phyloP scores from a whole-genome alignment of 1,284 basidiomycete genomes.

The Microbotryum scabiosae region DNA sequence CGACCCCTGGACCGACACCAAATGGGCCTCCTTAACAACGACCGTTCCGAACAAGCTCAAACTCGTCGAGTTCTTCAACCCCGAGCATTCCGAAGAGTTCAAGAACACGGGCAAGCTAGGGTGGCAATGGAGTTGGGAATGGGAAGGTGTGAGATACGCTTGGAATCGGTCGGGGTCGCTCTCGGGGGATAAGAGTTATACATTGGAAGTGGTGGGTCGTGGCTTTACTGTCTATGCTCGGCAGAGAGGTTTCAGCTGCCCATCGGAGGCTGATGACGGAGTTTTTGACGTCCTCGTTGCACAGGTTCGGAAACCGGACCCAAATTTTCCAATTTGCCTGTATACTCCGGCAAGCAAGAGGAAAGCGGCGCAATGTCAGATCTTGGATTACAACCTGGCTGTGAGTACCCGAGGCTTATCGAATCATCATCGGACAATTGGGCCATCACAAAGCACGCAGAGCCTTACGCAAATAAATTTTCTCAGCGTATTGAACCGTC shows the following conservation, averaged over 20 bases:
- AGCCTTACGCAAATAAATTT: too few relatives aligned
- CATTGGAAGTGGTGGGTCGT: constrained; percentile 12
- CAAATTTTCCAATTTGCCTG: constrained; percentile 11
- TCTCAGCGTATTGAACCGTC: constrained; percentile 26
- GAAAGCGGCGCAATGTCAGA: constrained; percentile 14
- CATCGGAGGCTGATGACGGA: background rate
- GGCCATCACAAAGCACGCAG: too few relatives aligned
- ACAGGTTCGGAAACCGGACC: constrained; percentile 18
- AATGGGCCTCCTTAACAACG: background rate
- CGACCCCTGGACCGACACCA: constrained; percentile 4
- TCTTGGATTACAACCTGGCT: constrained; percentile 23
- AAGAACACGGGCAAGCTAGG: background rate
- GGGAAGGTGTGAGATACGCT: constrained; percentile 6
- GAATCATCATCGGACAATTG: too few relatives aligned
- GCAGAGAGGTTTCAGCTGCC: too few relatives aligned
- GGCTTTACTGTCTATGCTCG: background rate
- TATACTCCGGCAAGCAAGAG: constrained; percentile 5
- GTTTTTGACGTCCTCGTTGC: background rate
- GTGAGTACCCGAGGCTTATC: too few relatives aligned
- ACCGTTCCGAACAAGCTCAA: constrained; percentile 1
- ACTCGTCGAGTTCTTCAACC: constrained; percentile 2
- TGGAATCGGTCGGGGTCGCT: constrained; percentile 12
- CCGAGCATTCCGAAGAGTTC: constrained; percentile 1
- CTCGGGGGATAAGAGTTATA: constrained; percentile 12
- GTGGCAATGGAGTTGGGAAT: constrained; percentile 25